These are phyloP conservation scores for Cutaneotrichosporon dermatis DNA, from an alignment of 1,284 basidiomycete genomes.

Conservation along the genomic window DNA sequence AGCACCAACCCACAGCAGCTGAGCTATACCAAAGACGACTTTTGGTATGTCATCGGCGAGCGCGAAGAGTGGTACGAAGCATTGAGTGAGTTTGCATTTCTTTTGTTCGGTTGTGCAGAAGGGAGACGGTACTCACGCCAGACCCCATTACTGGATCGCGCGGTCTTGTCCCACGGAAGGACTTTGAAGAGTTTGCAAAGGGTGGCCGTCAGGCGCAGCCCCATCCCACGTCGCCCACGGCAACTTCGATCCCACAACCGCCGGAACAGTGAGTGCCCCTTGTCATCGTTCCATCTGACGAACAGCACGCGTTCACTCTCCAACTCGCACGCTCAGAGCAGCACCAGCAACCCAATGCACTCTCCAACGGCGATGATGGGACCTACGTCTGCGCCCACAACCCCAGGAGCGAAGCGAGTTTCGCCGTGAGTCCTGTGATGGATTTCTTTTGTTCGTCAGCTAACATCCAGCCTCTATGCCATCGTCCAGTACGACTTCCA, in stretches of 20 bases:
- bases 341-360: constrained; percentile 2
- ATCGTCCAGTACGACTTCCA: constrained; percentile 92
- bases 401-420: constrained; percentile 14
- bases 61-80: constrained; percentile 69
- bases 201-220: constrained; percentile 45
- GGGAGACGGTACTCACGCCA: constrained; percentile 10
- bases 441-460: too few species aligned
- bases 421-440: constrained; percentile 20
- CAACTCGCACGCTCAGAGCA: not conserved
- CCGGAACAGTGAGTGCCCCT: not conserved
- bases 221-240: not conserved
- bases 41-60: constrained; percentile 91
- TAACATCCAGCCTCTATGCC: constrained; percentile 59
- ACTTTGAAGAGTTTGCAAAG: constrained; percentile 86
- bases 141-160: constrained; percentile 84
- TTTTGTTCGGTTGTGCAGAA: not conserved
- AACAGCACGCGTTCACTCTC: constrained; percentile 6
- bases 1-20: constrained; percentile 79
- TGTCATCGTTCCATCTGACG: not conserved
- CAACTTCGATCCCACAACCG: not conserved
- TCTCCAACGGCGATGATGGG: constrained; percentile 7
- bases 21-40: constrained; percentile 89
- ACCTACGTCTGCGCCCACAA: constrained; percentile 7
- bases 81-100: constrained; percentile 54
- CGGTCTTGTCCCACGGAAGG: constrained; percentile 77